Percentiles rank a stretch among this genome's conserved stretches.
These are phyloP conservation scores for Talaromyces funiculosus DNA, from an alignment of 2,329 filamentous ascomycete genomes.

Conservation along the genomic window DNA sequence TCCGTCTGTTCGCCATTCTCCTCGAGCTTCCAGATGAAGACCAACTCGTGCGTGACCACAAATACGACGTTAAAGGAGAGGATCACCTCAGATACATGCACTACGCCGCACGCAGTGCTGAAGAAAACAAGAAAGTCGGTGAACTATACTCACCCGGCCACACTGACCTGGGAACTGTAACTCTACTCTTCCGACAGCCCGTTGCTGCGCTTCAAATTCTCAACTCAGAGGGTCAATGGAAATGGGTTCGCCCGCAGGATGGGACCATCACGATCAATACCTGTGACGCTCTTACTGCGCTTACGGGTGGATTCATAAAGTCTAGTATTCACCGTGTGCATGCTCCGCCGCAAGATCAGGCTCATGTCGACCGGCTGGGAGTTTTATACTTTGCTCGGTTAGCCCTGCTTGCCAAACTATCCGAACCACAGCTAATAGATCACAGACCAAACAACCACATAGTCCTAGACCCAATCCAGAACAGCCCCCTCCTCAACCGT, in stretches of 20 bases:
- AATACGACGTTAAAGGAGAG: constrained; percentile 54
- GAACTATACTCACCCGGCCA: constrained; percentile 47
- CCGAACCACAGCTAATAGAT: neutral
- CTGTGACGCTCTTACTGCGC: constrained; percentile 44
- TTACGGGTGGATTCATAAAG: constrained; percentile 49
- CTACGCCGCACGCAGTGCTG: constrained; percentile 46
- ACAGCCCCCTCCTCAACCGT: constrained; percentile 34
- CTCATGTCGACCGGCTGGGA: constrained; percentile 39
- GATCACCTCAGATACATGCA: constrained; percentile 61
- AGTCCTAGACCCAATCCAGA: constrained; percentile 32
- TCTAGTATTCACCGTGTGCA: constrained; percentile 48
- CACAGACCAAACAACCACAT: constrained; percentile 39
- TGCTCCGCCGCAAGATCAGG: constrained; percentile 45
- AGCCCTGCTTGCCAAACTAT: neutral
- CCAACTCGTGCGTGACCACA: constrained; percentile 51
- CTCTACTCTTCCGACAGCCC: constrained; percentile 55
- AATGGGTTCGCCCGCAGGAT: constrained; percentile 46
- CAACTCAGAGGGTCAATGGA: constrained; percentile 45
- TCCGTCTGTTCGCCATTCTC: constrained; percentile 57
- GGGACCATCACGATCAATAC: constrained; percentile 51
- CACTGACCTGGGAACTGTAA: constrained; percentile 54
- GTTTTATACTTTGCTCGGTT: constrained; percentile 45
- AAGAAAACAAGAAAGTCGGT: constrained; percentile 44
- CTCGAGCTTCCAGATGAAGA: constrained; percentile 57
- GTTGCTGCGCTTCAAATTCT: constrained; percentile 55